Percentiles rank a stretch among this genome's conserved stretches.
phyloP scores from a whole-genome alignment of 495 filamentous ascomycete genomes.

The Penicillium fimorum region DNA sequence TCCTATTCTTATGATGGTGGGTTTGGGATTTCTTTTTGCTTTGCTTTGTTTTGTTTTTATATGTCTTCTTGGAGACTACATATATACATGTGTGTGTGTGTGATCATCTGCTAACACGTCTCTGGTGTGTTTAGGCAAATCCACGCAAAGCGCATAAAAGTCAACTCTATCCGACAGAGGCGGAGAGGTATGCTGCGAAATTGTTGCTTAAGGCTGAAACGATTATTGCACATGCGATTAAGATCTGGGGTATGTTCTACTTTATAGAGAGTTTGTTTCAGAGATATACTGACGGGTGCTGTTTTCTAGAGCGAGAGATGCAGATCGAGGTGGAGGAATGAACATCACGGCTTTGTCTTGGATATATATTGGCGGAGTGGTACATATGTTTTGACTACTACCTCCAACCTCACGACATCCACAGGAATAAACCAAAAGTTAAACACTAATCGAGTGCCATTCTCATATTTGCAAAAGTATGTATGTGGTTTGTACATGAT shows the following conservation, averaged over 20 bases:
- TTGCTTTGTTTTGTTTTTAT: not conserved
- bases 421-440: not conserved
- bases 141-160: constrained; percentile 58
- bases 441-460: not conserved
- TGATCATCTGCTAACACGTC: not conserved
- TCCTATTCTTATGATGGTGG: constrained; percentile 66
- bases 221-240: constrained; percentile 68
- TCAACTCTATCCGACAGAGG: constrained; percentile 56
- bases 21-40: constrained; percentile 1
- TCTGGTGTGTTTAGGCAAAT: constrained; percentile 27
- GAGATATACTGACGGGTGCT: constrained; percentile 5
- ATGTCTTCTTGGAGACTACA: not conserved
- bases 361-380: no score
- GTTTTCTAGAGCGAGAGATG: constrained; percentile 40
- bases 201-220: constrained; percentile 64
- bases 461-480: constrained; percentile 10
- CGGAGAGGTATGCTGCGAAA: constrained; percentile 62
- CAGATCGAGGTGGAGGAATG: constrained; percentile 45
- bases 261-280: not conserved
- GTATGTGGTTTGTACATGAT: constrained; percentile 10
- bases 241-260: constrained; percentile 60
- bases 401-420: not conserved
- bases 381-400: not conserved
- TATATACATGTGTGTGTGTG: not conserved
- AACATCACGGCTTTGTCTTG: not conserved